These are phyloP conservation scores for Talaromyces sp. DNA, from an alignment of 2,329 filamentous ascomycete genomes.

Conservation along the genomic window DNA sequence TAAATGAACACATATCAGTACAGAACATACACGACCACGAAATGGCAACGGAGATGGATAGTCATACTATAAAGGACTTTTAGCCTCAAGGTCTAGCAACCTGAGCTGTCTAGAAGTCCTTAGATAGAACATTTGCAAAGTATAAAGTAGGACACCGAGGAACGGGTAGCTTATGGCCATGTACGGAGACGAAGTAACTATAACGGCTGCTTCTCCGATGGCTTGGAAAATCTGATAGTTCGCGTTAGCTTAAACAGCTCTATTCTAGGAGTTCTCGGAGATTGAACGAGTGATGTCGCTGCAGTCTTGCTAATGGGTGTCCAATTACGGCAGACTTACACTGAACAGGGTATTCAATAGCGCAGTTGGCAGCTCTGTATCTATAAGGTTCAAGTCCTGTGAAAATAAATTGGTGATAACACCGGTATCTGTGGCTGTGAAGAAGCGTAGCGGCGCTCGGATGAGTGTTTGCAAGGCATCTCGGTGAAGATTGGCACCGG, in stretches of 20 bases:
- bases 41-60: not conserved
- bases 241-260: not conserved
- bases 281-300: too few species aligned
- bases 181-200: conserved; percentile 22
- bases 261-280: not conserved
- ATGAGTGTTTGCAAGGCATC: conserved; percentile 17
- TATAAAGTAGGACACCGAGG: conserved; percentile 36
- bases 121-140: conserved; percentile 55
- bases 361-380: conserved; percentile 39
- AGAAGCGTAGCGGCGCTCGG: conserved; percentile 39
- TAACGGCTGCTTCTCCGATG: conserved; percentile 22
- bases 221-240: conserved; percentile 17
- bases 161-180: conserved; percentile 21
- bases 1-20: not conserved
- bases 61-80: conserved; percentile 45
- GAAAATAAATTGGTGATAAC: conserved; percentile 40
- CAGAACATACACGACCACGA: not conserved
- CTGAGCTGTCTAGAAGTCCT: conserved; percentile 57
- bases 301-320: not conserved
- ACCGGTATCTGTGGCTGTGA: conserved; percentile 39
- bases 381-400: conserved; percentile 42
- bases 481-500: conserved; percentile 22
- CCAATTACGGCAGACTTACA: not conserved
- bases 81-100: conserved; percentile 57
- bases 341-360: conserved; percentile 30